A percentile compares a stretch with the other conserved stretches of the same genome.
Evolutionary conservation across 495 filamentous ascomycete species (phyloP).

Genomic region (Talaromyces borbonicus): DNA sequence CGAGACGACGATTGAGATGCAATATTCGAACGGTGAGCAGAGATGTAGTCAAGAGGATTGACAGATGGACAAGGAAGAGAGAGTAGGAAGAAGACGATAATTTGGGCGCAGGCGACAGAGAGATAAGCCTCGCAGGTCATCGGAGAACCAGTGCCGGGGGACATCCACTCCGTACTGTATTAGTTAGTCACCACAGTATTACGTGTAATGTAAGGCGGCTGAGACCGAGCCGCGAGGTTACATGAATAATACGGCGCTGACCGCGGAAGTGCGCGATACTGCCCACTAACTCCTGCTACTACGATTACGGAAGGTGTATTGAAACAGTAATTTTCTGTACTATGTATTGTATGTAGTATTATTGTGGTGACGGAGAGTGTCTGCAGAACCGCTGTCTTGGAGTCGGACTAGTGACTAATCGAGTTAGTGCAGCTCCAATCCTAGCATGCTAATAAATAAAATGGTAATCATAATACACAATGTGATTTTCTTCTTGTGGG

Average conservation of each 20-base stretch:
- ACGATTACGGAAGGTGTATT: not conserved
- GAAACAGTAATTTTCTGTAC: not conserved
- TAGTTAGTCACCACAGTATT: too few relatives aligned
- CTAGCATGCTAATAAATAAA: too few relatives aligned
- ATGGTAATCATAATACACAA: too few relatives aligned
- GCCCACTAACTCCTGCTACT: not conserved
- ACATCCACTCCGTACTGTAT: too few relatives aligned
- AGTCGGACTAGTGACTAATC: not conserved
- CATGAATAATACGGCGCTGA: not conserved
- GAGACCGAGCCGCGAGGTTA: too few relatives aligned
- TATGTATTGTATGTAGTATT: not conserved
- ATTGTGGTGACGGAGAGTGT: too few relatives aligned
- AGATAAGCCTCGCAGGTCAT: conserved; percentile 4
- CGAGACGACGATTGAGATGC: not conserved
- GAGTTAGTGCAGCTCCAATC: not conserved
- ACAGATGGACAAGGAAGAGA: too few relatives aligned
- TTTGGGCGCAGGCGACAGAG: not conserved
- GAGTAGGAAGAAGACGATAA: not conserved
- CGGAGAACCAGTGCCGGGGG: not conserved
- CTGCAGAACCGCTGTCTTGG: conserved; percentile 5
- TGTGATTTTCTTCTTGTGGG: too few relatives aligned
- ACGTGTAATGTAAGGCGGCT: too few relatives aligned
- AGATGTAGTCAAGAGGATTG: not conserved
- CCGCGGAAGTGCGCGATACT: not conserved
- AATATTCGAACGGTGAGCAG: too few relatives aligned